Percentiles rank a stretch among this genome's conserved stretches.
phyloP scores from a whole-genome alignment of 1,284 basidiomycete genomes.

The Moniliophthora roreri region DNA sequence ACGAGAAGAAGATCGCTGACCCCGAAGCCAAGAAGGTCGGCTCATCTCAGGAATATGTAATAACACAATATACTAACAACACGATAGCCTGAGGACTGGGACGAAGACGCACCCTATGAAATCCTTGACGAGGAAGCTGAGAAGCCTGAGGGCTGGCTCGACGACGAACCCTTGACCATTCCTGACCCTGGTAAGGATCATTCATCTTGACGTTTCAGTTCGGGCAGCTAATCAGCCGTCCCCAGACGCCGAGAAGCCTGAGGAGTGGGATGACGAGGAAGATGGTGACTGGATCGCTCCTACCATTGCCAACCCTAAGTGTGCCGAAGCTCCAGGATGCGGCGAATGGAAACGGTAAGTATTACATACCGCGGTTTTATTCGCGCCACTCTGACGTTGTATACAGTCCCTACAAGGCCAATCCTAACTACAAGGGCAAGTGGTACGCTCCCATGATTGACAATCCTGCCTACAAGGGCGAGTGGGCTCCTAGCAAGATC shows the following conservation, averaged over 20 bases:
- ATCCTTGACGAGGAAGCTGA: slow-evolving; percentile 85
- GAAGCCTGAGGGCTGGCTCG: slow-evolving; percentile 96
- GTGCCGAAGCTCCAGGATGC: slow-evolving; percentile 88
- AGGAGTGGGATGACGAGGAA: slow-evolving; percentile 99
- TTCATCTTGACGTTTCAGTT: not conserved
- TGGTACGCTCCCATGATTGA: slow-evolving; percentile 94
- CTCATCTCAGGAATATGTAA: not conserved
- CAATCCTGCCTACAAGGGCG: slow-evolving; percentile 97
- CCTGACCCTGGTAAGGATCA: slow-evolving; percentile 76
- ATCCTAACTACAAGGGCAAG: slow-evolving; percentile 94
- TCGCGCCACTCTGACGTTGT: slow-evolving; percentile 8
- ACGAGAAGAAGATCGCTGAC: slow-evolving; percentile 84
- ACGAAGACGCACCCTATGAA: slow-evolving; percentile 91
- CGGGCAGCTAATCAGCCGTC: not conserved
- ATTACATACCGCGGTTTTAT: not conserved
- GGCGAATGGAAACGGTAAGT: slow-evolving; percentile 85
- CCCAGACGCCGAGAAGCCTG: slow-evolving; percentile 89
- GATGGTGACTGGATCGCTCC: slow-evolving; percentile 98
- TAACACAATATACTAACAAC: not conserved
- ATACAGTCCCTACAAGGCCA: slow-evolving; percentile 78
- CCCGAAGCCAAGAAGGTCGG: slow-evolving; percentile 79
- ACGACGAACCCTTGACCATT: slow-evolving; percentile 80
- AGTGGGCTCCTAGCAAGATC: slow-evolving; percentile 92
- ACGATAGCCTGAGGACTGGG: slow-evolving; percentile 87
- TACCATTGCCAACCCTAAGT: slow-evolving; percentile 86